phyloP scores from a whole-genome alignment of 176 grass and related monocot genomes.

The Tillandsia fasciculata region DNA sequence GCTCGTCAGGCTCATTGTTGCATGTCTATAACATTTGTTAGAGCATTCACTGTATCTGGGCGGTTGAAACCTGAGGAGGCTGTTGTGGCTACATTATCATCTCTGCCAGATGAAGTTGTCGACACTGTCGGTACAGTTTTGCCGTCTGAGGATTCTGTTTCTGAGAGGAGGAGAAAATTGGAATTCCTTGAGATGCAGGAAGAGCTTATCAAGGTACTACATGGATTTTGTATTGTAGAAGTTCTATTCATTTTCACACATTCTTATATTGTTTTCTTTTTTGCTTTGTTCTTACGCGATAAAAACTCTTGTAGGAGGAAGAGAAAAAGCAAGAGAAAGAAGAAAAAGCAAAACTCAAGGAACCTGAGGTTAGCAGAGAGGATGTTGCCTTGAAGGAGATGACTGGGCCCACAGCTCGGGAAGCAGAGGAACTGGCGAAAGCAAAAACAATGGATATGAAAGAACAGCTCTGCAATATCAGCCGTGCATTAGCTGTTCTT shows the following conservation, averaged over 20 bases:
- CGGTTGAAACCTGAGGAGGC: slow-evolving; percentile 97
- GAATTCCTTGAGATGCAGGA: slow-evolving; percentile 99
- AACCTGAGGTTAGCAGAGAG: slow-evolving; percentile 29
- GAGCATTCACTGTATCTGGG: slow-evolving; percentile 92
- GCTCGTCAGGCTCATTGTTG: slow-evolving; percentile 17
- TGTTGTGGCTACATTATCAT: slow-evolving; percentile 97
- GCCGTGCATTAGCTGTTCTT: slow-evolving; percentile 64
- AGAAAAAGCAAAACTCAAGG: slow-evolving; percentile 36
- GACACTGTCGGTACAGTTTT: slow-evolving; percentile 91
- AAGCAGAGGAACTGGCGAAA: slow-evolving; percentile 54
- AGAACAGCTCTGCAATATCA: slow-evolving; percentile 68
- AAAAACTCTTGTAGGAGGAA: slow-evolving; percentile 44
- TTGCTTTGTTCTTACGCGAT: not conserved
- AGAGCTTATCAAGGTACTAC: slow-evolving; percentile 96
- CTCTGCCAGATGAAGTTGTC: slow-evolving; percentile 98
- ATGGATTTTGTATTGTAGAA: not conserved
- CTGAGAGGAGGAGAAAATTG: slow-evolving; percentile 84
- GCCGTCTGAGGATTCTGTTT: slow-evolving; percentile 96
- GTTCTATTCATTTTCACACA: not conserved
- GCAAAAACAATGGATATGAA: slow-evolving; percentile 49
- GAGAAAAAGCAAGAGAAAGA: slow-evolving; percentile 77
- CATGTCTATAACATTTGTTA: slow-evolving; percentile 26
- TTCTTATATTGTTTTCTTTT: not conserved
- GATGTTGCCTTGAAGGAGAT: slow-evolving; percentile 90
- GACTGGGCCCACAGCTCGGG: slow-evolving; percentile 56